phyloP scores from a whole-genome alignment of 805 yeast genomes.

The Saturnispora saitoi region DNA sequence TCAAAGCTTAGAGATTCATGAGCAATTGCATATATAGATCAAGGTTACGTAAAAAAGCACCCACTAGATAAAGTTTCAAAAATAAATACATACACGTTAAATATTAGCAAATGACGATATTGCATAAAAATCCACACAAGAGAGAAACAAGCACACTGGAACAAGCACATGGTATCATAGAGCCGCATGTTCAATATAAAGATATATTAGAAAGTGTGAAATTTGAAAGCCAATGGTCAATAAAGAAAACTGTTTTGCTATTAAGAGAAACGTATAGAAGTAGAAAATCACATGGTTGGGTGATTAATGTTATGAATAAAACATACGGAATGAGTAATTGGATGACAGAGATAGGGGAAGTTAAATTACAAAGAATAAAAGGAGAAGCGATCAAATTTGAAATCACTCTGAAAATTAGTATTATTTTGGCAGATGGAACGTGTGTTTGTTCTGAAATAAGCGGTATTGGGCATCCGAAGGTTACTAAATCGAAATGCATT shows the following conservation, averaged over 20 bases:
- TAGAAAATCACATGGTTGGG: not conserved
- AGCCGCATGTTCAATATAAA: slow-evolving; percentile 11
- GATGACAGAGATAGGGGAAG: slow-evolving; percentile 22
- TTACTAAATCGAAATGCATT: not conserved
- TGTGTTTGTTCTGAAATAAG: not conserved
- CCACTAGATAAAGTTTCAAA: no score
- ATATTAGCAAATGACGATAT: not conserved
- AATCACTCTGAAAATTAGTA: not conserved
- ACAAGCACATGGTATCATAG: slow-evolving; percentile 16
- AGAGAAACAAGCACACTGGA: not conserved
- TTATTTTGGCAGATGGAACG: slow-evolving; percentile 4
- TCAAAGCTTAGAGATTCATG: no score
- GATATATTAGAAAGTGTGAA: slow-evolving; percentile 21
- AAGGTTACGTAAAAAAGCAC: no score
- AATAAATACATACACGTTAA: no score
- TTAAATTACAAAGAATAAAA: not conserved
- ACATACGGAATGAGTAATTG: slow-evolving; percentile 46
- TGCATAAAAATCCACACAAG: not conserved
- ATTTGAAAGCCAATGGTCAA: slow-evolving; percentile 25
- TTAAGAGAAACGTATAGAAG: slow-evolving; percentile 2
- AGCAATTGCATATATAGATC: no score
- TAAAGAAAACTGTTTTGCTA: slow-evolving; percentile 15
- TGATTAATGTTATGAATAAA: slow-evolving; percentile 26
- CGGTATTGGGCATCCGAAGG: not conserved
- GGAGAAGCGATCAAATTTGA: not conserved